Conservation (phyloP, 371 early-diverging fungal species). For the Mucor saturninus region DNA sequence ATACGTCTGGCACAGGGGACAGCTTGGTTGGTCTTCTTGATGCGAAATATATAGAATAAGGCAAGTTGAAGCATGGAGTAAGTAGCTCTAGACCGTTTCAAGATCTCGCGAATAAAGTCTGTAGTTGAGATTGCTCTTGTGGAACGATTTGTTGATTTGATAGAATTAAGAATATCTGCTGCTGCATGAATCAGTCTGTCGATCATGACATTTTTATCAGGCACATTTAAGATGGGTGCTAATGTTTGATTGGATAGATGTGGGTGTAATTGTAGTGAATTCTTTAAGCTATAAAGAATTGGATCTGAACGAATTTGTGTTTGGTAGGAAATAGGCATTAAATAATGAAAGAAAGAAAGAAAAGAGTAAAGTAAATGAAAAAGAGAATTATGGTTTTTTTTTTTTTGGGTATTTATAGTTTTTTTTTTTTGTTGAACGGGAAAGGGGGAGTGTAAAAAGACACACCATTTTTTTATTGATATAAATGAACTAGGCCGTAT, state of each 20-base stretch:
- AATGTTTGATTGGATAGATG: background rate
- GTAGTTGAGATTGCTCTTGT: conserved; percentile 45
- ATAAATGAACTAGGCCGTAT: conserved; percentile 83
- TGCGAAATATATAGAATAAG: conserved; percentile 64
- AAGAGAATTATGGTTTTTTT: background rate
- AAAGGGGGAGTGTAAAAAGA: background rate
- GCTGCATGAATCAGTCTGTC: conserved; percentile 38
- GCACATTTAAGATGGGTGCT: conserved; percentile 14
- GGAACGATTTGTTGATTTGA: conserved; percentile 33
- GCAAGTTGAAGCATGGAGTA: conserved; percentile 78
- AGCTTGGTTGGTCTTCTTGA: conserved; percentile 30
- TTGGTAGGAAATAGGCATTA: conserved; percentile 9
- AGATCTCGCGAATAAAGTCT: conserved; percentile 69
- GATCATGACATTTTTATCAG: conserved; percentile 37
- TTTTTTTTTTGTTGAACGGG: background rate
- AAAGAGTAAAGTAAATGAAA: background rate
- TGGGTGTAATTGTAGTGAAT: background rate
- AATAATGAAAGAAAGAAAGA: background rate
- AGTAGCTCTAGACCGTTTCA: conserved; percentile 76
- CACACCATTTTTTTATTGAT: conserved; percentile 53
- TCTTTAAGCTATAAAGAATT: conserved; percentile 14
- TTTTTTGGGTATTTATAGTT: background rate
- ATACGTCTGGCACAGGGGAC: conserved; percentile 71
- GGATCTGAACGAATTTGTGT: conserved; percentile 12
- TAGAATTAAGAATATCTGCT: conserved; percentile 46